A percentile compares a stretch with the other conserved stretches of the same genome.
phyloP scores from a whole-genome alignment of 2,329 filamentous ascomycete genomes.

The Alternaria sp. region DNA sequence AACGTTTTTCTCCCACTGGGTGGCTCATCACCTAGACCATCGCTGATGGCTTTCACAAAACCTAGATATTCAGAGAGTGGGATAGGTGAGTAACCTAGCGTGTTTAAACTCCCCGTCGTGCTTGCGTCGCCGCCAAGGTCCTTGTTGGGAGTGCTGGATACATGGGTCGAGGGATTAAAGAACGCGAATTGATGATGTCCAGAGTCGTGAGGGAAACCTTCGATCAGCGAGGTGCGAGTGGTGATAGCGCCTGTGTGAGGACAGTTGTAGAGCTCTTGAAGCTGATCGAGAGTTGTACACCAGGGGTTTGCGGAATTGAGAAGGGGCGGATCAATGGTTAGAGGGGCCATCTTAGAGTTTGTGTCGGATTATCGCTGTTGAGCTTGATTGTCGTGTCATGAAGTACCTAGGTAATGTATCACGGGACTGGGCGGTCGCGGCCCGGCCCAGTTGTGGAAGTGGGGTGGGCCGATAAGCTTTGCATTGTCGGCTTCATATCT shows the following conservation, averaged over 20 bases:
- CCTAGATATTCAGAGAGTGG: slow-evolving; percentile 67
- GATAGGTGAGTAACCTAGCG: slow-evolving; percentile 76
- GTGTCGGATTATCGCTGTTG: background rate
- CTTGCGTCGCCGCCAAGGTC: slow-evolving; percentile 29
- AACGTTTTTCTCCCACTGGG: slow-evolving; percentile 1
- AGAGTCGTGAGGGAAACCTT: slow-evolving; percentile 71
- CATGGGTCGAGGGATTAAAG: slow-evolving; percentile 61
- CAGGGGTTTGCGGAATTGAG: slow-evolving; percentile 80
- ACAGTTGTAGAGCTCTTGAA: slow-evolving; percentile 68
- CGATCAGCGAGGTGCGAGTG: slow-evolving; percentile 72
- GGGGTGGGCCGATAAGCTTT: too few relatives aligned
- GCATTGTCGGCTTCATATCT: too few relatives aligned
- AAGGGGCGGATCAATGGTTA: slow-evolving; percentile 70
- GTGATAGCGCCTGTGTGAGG: slow-evolving; percentile 76
- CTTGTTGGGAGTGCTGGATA: slow-evolving; percentile 28
- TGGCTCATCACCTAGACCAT: slow-evolving; percentile 21
- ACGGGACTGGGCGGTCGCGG: background rate
- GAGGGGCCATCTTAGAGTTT: slow-evolving; percentile 37
- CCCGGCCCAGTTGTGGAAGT: too few relatives aligned
- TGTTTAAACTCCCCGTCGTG: slow-evolving; percentile 65
- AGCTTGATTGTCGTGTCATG: background rate
- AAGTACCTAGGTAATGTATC: background rate
- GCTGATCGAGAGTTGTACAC: slow-evolving; percentile 72
- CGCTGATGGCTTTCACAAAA: slow-evolving; percentile 62
- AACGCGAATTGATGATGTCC: slow-evolving; percentile 71